Evolutionary conservation across 1,139 yeast genomes (phyloP).

Genomic region (Diutina catenulata): DNA sequence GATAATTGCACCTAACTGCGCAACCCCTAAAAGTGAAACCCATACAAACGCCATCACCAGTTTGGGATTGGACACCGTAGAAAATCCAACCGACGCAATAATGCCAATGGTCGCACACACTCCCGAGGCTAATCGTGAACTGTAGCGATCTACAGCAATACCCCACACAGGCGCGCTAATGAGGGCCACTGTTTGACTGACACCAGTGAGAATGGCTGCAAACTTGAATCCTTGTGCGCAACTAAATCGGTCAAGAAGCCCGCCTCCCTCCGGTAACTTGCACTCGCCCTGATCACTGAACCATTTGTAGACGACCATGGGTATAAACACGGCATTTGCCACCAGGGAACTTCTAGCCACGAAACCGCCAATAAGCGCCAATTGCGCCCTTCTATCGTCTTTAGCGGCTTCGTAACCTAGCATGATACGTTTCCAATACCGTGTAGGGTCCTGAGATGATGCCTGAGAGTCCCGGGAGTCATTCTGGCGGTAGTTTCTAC

Average conservation of each 20-base stretch:
- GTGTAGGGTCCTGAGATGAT: conserved; percentile 6
- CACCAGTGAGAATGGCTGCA: conserved; percentile 60
- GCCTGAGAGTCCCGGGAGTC: background rate
- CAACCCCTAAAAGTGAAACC: conserved; percentile 24
- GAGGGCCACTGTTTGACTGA: conserved; percentile 46
- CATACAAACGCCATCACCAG: conserved; percentile 20
- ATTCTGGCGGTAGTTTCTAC: conserved; percentile 11
- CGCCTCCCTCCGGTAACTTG: conserved; percentile 15
- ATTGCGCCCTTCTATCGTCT: conserved; percentile 21
- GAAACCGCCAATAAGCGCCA: conserved; percentile 53
- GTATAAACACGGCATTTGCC: conserved; percentile 49
- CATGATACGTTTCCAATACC: conserved; percentile 17
- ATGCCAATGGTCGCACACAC: conserved; percentile 31
- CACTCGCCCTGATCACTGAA: conserved; percentile 40
- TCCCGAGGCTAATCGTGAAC: conserved; percentile 19
- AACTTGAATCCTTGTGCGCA: conserved; percentile 56
- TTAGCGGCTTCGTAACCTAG: conserved; percentile 31
- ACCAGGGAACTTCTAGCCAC: conserved; percentile 58
- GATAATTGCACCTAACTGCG: conserved; percentile 50
- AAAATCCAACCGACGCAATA: conserved; percentile 22
- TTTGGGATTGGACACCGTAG: conserved; percentile 24
- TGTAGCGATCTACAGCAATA: conserved; percentile 31
- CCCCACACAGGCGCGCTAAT: conserved; percentile 58
- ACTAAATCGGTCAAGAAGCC: conserved; percentile 19
- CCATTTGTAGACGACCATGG: conserved; percentile 49